phyloP scores from a whole-genome alignment of 2,329 filamentous ascomycete species.

The Paraphaeosphaeria minitans region DNA sequence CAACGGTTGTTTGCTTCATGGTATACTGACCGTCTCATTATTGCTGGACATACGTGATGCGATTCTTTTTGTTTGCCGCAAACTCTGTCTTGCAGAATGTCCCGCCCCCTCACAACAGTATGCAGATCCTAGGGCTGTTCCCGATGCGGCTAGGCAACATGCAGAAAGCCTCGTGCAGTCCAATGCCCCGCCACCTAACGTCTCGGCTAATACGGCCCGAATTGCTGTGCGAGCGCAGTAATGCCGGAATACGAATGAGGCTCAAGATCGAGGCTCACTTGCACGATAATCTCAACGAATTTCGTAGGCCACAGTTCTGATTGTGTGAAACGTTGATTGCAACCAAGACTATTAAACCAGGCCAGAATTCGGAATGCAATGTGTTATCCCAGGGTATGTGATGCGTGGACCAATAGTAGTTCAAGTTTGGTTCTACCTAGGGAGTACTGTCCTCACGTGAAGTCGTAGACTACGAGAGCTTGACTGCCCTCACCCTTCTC shows the following conservation, averaged over 20 bases:
- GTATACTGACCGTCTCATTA: background rate
- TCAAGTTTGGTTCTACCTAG: background rate
- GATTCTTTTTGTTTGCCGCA: background rate
- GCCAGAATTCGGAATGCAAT: too few species aligned
- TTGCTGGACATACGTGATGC: background rate
- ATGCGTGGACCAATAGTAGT: too few species aligned
- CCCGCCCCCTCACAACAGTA: background rate
- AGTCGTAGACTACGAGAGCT: constrained; percentile 83
- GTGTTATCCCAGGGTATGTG: too few species aligned
- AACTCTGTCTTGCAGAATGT: background rate
- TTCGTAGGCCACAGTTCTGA: too few species aligned
- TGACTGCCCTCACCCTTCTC: constrained; percentile 71
- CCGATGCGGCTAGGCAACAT: constrained; percentile 18
- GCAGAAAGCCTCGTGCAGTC: constrained; percentile 15
- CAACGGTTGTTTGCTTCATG: background rate
- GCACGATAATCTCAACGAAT: too few species aligned
- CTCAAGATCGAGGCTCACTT: background rate
- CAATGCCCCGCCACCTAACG: constrained; percentile 7
- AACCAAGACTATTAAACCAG: background rate
- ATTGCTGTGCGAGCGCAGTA: background rate
- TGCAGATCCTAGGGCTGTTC: constrained; percentile 14
- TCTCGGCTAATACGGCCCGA: constrained; percentile 5
- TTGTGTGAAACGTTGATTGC: too few species aligned
- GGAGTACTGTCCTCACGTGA: constrained; percentile 56
- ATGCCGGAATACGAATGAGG: background rate